Conservation (phyloP, 2,329 filamentous ascomycete species). For the Penicillium olsonii region DNA sequence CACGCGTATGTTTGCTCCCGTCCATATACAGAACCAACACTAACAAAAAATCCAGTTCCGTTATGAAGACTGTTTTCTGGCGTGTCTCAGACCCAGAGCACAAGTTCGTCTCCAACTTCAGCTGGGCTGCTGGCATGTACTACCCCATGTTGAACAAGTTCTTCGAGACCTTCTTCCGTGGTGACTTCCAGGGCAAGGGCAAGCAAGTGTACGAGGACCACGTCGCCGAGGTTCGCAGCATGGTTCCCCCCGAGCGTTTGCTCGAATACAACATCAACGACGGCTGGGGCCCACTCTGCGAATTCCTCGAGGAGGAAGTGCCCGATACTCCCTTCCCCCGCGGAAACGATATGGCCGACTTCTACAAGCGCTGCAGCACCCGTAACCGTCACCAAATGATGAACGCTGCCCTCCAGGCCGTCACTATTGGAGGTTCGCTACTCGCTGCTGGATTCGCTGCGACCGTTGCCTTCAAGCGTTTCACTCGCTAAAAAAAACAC, state of each 20-base stretch:
- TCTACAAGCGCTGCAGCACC: constrained; percentile 55
- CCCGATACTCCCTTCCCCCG: constrained; percentile 54
- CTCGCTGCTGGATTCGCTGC: constrained; percentile 48
- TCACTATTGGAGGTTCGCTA: constrained; percentile 52
- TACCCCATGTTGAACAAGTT: constrained; percentile 70
- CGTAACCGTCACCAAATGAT: constrained; percentile 59
- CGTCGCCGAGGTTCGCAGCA: constrained; percentile 53
- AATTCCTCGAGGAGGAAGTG: constrained; percentile 55
- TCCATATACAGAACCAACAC: not conserved
- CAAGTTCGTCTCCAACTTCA: constrained; percentile 56
- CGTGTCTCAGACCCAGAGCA: constrained; percentile 65
- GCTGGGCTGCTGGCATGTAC: constrained; percentile 69
- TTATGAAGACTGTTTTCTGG: constrained; percentile 69
- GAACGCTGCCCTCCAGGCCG: constrained; percentile 54
- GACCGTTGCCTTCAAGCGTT: constrained; percentile 44
- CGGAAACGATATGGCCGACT: constrained; percentile 57
- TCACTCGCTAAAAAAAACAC: constrained; percentile 27
- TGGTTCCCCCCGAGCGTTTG: constrained; percentile 53
- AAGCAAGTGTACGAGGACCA: constrained; percentile 63
- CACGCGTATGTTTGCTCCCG: constrained; percentile 42
- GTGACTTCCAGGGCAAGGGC: constrained; percentile 65
- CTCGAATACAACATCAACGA: constrained; percentile 57
- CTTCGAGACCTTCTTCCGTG: constrained; percentile 68
- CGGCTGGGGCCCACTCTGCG: constrained; percentile 57
- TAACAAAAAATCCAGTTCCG: constrained; percentile 43